These are phyloP conservation scores for Ricinus communis DNA, from an alignment of 345 rosid species.

Conservation along the genomic window DNA sequence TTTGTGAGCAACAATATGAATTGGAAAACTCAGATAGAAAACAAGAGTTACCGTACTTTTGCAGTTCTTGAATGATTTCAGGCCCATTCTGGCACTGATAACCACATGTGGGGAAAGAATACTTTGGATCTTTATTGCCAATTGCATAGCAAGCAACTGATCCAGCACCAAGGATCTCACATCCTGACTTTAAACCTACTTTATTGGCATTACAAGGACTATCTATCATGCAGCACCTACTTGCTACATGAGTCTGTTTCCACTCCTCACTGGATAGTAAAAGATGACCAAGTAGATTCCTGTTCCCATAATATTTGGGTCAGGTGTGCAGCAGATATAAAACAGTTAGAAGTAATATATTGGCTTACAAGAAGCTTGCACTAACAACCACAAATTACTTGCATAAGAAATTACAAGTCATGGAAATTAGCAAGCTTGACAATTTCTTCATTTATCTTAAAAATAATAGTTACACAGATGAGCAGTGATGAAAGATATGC, in stretches of 20 bases:
- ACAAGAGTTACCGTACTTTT: constrained; percentile 48
- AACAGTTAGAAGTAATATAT: constrained; percentile 4
- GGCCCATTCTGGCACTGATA: constrained; percentile 57
- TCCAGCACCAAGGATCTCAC: constrained; percentile 80
- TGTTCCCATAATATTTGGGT: constrained; percentile 37
- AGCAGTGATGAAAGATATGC: neutral
- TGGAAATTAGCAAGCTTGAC: neutral
- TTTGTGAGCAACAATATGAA: constrained; percentile 14
- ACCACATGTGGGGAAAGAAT: constrained; percentile 78
- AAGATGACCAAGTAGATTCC: constrained; percentile 86
- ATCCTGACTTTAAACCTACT: constrained; percentile 60
- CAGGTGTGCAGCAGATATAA: constrained; percentile 21
- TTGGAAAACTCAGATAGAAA: constrained; percentile 5
- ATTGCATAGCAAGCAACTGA: constrained; percentile 80
- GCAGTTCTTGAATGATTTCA: constrained; percentile 58
- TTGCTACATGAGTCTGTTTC: constrained; percentile 50
- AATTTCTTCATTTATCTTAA: neutral
- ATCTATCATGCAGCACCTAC: constrained; percentile 58
- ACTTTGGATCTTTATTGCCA: constrained; percentile 65
- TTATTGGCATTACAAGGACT: constrained; percentile 37
- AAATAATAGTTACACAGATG: neutral
- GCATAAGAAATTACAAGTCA: neutral
- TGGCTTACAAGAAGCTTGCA: neutral
- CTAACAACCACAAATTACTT: neutral
- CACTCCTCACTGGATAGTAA: constrained; percentile 64